A percentile compares a stretch with the other conserved stretches of the same genome.
These are phyloP conservation scores for Apocynum venetum DNA, from an alignment of 257 asterid genomes.

Conservation along the genomic window DNA sequence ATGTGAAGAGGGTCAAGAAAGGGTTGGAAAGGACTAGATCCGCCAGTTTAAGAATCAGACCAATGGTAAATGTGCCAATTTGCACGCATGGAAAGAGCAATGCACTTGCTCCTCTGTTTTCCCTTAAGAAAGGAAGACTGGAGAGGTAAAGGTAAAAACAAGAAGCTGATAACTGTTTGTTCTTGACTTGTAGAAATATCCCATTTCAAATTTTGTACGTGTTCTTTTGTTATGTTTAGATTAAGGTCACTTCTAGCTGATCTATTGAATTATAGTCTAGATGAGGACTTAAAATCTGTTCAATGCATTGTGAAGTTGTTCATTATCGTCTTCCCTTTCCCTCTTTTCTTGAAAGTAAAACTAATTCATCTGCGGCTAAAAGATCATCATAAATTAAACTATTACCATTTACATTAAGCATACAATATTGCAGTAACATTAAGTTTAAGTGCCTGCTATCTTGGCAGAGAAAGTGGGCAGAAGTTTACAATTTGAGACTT, in stretches of 20 bases:
- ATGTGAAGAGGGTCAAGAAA: constrained; percentile 47
- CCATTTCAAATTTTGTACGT: neutral
- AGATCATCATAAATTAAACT: neutral
- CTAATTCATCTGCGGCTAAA: neutral
- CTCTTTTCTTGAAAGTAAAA: neutral
- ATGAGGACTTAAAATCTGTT: constrained; percentile 12
- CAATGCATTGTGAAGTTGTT: constrained; percentile 8
- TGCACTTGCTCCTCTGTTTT: constrained; percentile 52
- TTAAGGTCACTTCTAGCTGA: constrained; percentile 9
- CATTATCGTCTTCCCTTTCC: constrained; percentile 4
- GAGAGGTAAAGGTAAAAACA: constrained; percentile 38
- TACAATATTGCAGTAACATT: neutral
- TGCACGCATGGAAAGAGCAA: constrained; percentile 53
- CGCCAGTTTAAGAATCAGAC: constrained; percentile 56
- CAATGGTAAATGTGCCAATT: constrained; percentile 64
- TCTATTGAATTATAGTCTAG: constrained; percentile 5
- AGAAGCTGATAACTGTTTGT: neutral
- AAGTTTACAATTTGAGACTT: neutral
- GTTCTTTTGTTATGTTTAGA: constrained; percentile 12
- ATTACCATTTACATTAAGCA: neutral
- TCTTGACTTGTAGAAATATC: constrained; percentile 25
- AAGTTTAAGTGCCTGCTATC: neutral
- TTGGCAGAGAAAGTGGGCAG: constrained; percentile 1
- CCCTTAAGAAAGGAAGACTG: constrained; percentile 49
- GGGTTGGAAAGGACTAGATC: constrained; percentile 67